These are phyloP conservation scores for Madurella mycetomatis DNA, from an alignment of 2,329 filamentous ascomycete genomes.

Conservation along the genomic window DNA sequence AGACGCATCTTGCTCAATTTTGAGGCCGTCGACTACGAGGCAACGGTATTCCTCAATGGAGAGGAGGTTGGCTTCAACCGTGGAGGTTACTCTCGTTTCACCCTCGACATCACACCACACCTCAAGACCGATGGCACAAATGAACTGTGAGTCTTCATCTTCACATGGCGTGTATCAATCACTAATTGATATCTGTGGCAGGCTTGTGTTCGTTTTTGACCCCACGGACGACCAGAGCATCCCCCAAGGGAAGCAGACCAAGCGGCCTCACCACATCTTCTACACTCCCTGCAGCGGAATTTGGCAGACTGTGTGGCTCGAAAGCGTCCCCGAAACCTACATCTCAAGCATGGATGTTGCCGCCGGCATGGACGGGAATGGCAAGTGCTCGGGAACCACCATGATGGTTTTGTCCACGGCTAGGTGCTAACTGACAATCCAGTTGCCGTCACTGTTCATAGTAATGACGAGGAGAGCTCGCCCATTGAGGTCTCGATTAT, in stretches of 20 bases:
- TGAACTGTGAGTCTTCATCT: conserved; percentile 42
- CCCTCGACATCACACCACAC: conserved; percentile 51
- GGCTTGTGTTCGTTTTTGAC: conserved; percentile 62
- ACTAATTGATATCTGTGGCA: conserved; percentile 25
- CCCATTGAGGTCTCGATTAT: conserved; percentile 35
- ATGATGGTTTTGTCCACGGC: background rate
- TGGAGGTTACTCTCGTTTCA: conserved; percentile 61
- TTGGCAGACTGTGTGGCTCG: conserved; percentile 70
- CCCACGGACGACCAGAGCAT: conserved; percentile 60
- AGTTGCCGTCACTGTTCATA: conserved; percentile 56
- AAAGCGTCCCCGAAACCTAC: conserved; percentile 54
- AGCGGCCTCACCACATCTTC: conserved; percentile 58
- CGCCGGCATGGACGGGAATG: conserved; percentile 51
- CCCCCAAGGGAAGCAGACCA: conserved; percentile 62
- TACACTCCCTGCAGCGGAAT: conserved; percentile 70
- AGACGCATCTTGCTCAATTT: conserved; percentile 48
- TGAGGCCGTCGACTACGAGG: conserved; percentile 55
- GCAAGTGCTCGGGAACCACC: conserved; percentile 31
- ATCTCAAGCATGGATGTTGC: conserved; percentile 56
- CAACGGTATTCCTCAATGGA: conserved; percentile 56
- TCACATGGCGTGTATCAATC: background rate
- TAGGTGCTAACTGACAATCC: background rate
- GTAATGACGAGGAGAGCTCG: conserved; percentile 32
- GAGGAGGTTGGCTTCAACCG: conserved; percentile 47
- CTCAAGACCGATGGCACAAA: conserved; percentile 43